These are phyloP conservation scores for Quercus variabilis DNA, from an alignment of 306 rosid species.

Conservation along the genomic window DNA sequence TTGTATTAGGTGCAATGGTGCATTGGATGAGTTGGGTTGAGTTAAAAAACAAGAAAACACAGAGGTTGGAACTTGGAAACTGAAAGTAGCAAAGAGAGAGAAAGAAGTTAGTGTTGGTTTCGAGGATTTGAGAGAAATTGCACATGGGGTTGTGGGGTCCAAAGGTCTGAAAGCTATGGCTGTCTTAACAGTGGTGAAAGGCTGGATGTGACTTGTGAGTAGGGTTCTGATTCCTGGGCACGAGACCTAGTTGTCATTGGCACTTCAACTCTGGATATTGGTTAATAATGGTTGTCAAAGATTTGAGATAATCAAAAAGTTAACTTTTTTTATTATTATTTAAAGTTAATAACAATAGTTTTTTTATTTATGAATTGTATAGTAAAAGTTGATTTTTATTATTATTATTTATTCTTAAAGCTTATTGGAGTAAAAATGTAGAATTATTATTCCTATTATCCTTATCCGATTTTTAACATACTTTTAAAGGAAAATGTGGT, in stretches of 20 bases:
- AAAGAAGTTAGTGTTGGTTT: background rate
- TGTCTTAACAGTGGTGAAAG: constrained; percentile 24
- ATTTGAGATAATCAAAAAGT: too few relatives aligned
- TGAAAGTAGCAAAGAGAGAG: background rate
- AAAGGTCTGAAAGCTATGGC: constrained; percentile 13
- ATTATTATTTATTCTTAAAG: too few relatives aligned
- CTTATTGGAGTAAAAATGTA: too few relatives aligned
- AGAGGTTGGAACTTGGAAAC: background rate
- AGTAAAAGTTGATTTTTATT: too few relatives aligned
- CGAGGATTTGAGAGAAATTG: constrained; percentile 9
- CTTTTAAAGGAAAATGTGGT: too few relatives aligned
- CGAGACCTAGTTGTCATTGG: background rate
- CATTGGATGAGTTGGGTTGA: background rate
- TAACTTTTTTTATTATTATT: too few relatives aligned
- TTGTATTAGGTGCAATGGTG: background rate
- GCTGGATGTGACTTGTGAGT: background rate
- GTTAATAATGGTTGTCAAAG: too few relatives aligned
- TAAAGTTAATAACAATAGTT: too few relatives aligned
- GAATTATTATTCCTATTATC: too few relatives aligned
- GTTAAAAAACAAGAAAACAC: background rate
- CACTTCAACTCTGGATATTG: too few relatives aligned
- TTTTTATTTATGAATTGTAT: too few relatives aligned
- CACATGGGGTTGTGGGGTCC: constrained; percentile 51
- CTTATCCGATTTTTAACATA: too few relatives aligned
- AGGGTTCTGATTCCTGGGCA: constrained; percentile 2